Percentiles rank a stretch among this genome's conserved stretches.
Evolutionary conservation across 257 asterid species (phyloP).

Genomic region (Osmanthus fragrans): DNA sequence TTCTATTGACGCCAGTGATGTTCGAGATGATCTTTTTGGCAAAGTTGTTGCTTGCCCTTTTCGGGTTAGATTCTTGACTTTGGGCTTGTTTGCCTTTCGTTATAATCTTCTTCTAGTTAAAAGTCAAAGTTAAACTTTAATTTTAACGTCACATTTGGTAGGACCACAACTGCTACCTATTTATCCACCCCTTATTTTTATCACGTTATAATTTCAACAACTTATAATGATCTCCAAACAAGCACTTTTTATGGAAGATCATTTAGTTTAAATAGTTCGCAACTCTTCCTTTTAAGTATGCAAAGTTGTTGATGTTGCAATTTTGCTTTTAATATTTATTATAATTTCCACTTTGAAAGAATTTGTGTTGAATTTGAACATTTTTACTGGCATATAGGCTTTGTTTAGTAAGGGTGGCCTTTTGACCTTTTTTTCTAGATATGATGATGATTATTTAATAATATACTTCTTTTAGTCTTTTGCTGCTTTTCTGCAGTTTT

Average conservation of each 20-base stretch:
- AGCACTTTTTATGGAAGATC: neutral
- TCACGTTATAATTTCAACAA: too few species aligned
- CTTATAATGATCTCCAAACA: too few species aligned
- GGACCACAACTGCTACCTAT: too few species aligned
- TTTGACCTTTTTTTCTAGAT: neutral
- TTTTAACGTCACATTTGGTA: too few species aligned
- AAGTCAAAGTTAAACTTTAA: too few species aligned
- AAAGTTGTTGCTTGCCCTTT: conserved; percentile 71
- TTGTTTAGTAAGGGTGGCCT: neutral
- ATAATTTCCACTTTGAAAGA: neutral
- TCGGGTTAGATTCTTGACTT: conserved; percentile 59
- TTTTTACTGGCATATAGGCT: neutral
- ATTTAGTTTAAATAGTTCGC: neutral
- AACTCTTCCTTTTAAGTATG: neutral
- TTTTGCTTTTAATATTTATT: neutral
- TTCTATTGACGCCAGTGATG: conserved; percentile 50
- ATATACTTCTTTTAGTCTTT: neutral
- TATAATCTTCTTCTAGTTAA: too few species aligned
- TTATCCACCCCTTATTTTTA: too few species aligned
- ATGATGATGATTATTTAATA: neutral
- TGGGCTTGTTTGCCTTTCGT: neutral
- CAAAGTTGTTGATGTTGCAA: neutral
- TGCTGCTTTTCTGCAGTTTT: neutral
- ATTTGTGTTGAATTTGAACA: conserved; percentile 14
- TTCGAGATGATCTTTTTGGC: conserved; percentile 86